These are phyloP conservation scores for Eragrostis nindensis DNA, from an alignment of 176 grass and related monocot species.

Conservation along the genomic window DNA sequence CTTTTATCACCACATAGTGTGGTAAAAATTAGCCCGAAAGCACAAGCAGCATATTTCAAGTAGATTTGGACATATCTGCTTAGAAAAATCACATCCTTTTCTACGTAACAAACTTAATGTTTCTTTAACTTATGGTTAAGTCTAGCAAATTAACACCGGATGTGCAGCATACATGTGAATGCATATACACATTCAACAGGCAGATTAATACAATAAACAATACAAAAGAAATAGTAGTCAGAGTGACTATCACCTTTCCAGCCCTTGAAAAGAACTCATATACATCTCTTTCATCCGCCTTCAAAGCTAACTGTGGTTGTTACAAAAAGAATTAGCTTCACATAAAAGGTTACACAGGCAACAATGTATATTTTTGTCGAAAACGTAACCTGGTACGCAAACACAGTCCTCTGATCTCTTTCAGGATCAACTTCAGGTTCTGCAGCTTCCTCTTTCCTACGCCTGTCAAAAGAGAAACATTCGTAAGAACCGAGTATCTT, in stretches of 20 bases:
- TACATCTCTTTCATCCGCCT: conserved; percentile 96
- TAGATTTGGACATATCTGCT: background rate
- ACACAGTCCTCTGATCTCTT: conserved; percentile 99
- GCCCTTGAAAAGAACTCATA: conserved; percentile 98
- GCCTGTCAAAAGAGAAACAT: conserved; percentile 55
- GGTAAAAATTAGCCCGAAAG: background rate
- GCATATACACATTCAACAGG: conserved; percentile 9
- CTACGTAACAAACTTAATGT: conserved; percentile 14
- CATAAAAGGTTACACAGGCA: background rate
- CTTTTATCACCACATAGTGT: background rate
- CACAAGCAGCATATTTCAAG: background rate
- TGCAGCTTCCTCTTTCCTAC: conserved; percentile 74
- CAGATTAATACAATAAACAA: conserved; percentile 10
- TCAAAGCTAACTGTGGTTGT: conserved; percentile 74
- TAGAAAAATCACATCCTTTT: background rate
- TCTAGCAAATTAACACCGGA: background rate
- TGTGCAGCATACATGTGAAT: background rate
- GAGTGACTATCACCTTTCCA: conserved; percentile 66
- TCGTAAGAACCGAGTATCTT: background rate
- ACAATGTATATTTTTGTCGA: conserved; percentile 5
- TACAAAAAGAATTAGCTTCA: conserved; percentile 35
- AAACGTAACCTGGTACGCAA: conserved; percentile 86
- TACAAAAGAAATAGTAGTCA: background rate
- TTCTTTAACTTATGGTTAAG: background rate
- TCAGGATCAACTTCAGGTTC: conserved; percentile 95